Evolutionary conservation across 2,329 filamentous ascomycete species (phyloP), one percentile per base, ranked within the genome.

Genomic region (Phialophora tarda): DNA sequence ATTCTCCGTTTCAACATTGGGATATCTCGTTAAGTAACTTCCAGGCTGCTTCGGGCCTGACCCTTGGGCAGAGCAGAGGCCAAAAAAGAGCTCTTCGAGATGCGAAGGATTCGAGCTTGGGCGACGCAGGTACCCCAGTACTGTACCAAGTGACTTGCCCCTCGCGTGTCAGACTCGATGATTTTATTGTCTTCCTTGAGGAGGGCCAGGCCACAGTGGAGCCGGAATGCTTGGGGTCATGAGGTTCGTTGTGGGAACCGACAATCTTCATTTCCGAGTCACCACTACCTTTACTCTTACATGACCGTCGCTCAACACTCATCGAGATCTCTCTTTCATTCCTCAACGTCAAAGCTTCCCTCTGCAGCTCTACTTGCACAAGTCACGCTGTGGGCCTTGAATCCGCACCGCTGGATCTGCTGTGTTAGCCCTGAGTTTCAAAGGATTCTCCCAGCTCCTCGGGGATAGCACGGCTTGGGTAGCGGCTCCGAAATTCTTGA

Each of bases 401-500:
- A n/a, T 44, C 38, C 38, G 38, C 38, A 44, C 38, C 17, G 38
- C 38, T 21, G 38, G 38, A 8, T n/a, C 38, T n/a, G 8, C 14
- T 17, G 14, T 41, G 14, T n/a, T 6, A 41, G 14, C 17, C 38
- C 17, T 7, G 38, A n/a, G 14, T 44, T 44, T n/a, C 38, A 44
- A 21, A 44, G 38, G 38, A 44, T 44, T 44, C 38, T 44, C 10
- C 14, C 2, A n/a, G 17, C 6, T n/a, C 5, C 47, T 53, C 48
- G 59, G 59, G 59, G 59, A 54, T 32, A 61, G 48, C 32, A 51
- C 47, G 47, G 59, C 32, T 61, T 38, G 24, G 59, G 28, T 3
- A 21, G 14, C 17, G 6, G 38, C 38, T 34, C 32, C 38, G 3
- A 44, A 41, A 41, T 17, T 7, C 2, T 21, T 7, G 38, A 44